Evolutionary conservation across 495 filamentous ascomycete species (phyloP).

Genomic region (Aspergillus panamensis): DNA sequence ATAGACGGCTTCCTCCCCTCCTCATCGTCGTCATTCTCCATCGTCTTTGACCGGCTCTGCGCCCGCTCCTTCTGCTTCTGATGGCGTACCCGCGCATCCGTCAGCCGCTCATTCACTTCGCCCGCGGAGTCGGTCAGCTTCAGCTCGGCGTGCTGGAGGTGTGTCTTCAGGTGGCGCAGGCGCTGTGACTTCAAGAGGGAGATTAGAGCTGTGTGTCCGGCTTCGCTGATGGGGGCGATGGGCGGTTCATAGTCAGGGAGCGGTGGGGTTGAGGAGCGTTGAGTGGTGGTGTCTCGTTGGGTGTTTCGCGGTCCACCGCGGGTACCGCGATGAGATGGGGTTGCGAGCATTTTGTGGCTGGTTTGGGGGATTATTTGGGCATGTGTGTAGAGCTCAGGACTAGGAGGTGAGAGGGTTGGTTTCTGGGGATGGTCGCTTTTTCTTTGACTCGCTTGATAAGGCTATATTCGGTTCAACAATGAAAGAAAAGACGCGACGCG

Average conservation of each 20-base stretch:
- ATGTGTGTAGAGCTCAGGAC: background rate
- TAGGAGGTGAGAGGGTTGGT: background rate
- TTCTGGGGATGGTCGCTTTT: background rate
- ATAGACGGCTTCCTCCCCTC: conserved; percentile 21
- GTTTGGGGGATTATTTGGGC: background rate
- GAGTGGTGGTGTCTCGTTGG: conserved; percentile 10
- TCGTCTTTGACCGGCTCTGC: conserved; percentile 16
- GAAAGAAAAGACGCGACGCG: conserved; percentile 30
- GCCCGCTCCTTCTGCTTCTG: conserved; percentile 26
- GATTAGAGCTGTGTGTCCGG: conserved; percentile 32
- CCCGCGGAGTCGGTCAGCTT: conserved; percentile 43
- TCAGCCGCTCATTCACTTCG: conserved; percentile 45
- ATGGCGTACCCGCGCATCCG: conserved; percentile 33
- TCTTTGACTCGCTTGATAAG: conserved; percentile 2
- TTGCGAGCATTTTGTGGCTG: background rate
- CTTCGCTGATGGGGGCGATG: conserved; percentile 43
- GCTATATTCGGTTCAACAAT: background rate
- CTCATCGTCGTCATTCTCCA: conserved; percentile 21
- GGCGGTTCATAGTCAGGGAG: conserved; percentile 60
- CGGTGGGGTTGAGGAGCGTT: conserved; percentile 18
- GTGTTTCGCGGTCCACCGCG: conserved; percentile 6
- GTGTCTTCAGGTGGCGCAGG: conserved; percentile 32
- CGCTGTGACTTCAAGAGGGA: conserved; percentile 30
- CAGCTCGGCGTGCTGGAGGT: conserved; percentile 35
- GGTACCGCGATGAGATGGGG: background rate